Base-by-base conservation (phyloP, 371 early-diverging fungal genomes). In the Parasitella parasitica region DNA sequence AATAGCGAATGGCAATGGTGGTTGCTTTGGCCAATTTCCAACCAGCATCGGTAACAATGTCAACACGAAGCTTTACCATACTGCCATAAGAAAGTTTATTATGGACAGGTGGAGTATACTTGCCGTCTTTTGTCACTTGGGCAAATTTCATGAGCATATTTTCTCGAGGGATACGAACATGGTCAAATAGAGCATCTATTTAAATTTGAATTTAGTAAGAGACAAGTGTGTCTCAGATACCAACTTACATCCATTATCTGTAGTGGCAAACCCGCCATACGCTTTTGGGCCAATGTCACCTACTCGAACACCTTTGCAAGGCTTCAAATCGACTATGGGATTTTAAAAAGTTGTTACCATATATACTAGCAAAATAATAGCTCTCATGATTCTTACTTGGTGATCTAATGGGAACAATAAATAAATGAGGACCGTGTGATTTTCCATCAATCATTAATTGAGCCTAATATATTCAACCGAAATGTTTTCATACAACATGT, bases 211-310 rank as follows among this genome's bases (percentile, higher is more conserved):
- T 43, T 30, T 32, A 32, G 3, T 32, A 63, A 56, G 41, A 41
- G 41, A 27, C 3, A 18, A 34, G 26, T 41, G 26, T 34, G 18
- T n/a, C 20, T 16, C 36, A 59, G 2, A 41, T 15, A 38, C 22
- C 18, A 36, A 71, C 82, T 73, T 80, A 82, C 88, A 93, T 34
- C 95, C 95, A 62, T 93, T 94, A 73, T 94, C 95, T 48, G 90
- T 84, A 18, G 85, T 78, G 28, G 87, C 72, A 62, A 88, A 89
- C 12, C 86, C 86, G 22, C 84, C 84, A 59, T 86, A 86, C 0
- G 86, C 77, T 77, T 94, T 94, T 20, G 94, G 89, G 2, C 96
- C 96, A 73, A 94, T 89, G 59, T 96, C 95, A 15, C 95, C 95
- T 20, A 93, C 92, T 6, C 80, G 84, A 41, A 96, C 86, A 16